A percentile compares a stretch with the other conserved stretches of the same genome.
Conservation (phyloP, 2,329 filamentous ascomycete species). For the Microthyrium microscopicum region DNA sequence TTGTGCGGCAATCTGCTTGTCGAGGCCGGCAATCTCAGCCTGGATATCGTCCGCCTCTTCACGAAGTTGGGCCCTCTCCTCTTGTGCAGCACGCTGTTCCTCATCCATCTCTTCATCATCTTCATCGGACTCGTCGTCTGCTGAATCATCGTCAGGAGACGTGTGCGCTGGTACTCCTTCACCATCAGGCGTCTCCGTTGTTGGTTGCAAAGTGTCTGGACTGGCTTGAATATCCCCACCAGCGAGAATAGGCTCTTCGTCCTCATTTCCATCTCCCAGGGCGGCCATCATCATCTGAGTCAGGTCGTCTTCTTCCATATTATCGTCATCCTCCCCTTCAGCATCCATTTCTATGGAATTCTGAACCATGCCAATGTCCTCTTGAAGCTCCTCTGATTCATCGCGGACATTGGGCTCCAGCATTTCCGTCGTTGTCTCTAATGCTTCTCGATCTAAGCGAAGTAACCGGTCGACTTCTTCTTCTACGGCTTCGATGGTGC, state of each 20-base stretch:
- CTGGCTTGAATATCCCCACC: conserved; percentile 10
- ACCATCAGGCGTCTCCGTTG: conserved; percentile 15
- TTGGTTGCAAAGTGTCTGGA: conserved; percentile 13
- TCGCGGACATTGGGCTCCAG: conserved; percentile 37
- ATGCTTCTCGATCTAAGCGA: conserved; percentile 42
- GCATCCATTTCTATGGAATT: too few relatives aligned
- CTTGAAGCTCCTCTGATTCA: conserved; percentile 27
- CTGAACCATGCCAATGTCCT: conserved; percentile 19
- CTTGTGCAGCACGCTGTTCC: conserved; percentile 19
- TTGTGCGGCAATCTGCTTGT: conserved; percentile 30
- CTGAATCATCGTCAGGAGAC: conserved; percentile 22
- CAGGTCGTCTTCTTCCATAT: conserved; percentile 18
- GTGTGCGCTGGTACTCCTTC: conserved; percentile 13
- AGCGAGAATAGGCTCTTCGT: conserved; percentile 11
- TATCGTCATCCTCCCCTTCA: conserved; percentile 18
- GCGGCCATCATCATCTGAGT: conserved; percentile 20
- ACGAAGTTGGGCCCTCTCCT: conserved; percentile 30
- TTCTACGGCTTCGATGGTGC: conserved; percentile 74
- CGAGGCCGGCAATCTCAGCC: conserved; percentile 38
- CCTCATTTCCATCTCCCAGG: conserved; percentile 28
- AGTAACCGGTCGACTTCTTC: conserved; percentile 60
- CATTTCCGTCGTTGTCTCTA: conserved; percentile 38
- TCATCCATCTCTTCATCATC: conserved; percentile 25
- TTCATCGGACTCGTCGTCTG: conserved; percentile 27
- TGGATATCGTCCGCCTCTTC: conserved; percentile 28